Evolutionary conservation across 768 basidiomycete species (phyloP).

Genomic region (Dictyophora rubrovolvata): DNA sequence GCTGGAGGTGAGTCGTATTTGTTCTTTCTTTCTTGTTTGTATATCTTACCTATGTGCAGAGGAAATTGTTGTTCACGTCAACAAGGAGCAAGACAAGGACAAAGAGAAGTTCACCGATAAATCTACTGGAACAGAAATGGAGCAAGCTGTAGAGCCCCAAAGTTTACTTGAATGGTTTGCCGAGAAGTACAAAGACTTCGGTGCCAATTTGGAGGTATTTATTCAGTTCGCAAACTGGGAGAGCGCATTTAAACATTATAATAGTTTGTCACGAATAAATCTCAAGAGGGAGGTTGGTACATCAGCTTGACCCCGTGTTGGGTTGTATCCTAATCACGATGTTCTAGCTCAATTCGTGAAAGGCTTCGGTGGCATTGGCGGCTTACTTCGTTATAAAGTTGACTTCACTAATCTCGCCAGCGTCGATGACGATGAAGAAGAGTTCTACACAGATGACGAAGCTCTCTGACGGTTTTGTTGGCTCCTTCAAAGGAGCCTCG

Average conservation of each 20-base stretch:
- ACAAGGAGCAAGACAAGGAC: constrained; percentile 82
- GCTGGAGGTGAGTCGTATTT: constrained; percentile 54
- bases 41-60: constrained; percentile 33
- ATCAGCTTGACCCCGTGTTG: neutral
- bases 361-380: constrained; percentile 97
- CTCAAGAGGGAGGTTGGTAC: constrained; percentile 64
- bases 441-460: constrained; percentile 74
- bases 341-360: constrained; percentile 83
- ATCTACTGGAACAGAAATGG: constrained; percentile 93
- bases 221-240: neutral
- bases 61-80: constrained; percentile 70
- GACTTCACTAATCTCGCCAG: constrained; percentile 77
- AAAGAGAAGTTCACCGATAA: constrained; percentile 94
- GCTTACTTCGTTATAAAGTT: constrained; percentile 93
- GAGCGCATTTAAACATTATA: neutral
- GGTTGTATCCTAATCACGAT: neutral
- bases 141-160: constrained; percentile 70
- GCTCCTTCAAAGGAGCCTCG: constrained; percentile 69
- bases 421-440: constrained; percentile 71
- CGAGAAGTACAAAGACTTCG: constrained; percentile 97
- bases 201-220: constrained; percentile 68
- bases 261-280: constrained; percentile 84
- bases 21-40: neutral
- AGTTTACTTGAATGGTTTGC: constrained; percentile 96
- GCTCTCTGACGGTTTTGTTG: constrained; percentile 78